These are phyloP conservation scores for Cyberlindnera amylophila DNA, from an alignment of 805 yeast species.

Conservation along the genomic window DNA sequence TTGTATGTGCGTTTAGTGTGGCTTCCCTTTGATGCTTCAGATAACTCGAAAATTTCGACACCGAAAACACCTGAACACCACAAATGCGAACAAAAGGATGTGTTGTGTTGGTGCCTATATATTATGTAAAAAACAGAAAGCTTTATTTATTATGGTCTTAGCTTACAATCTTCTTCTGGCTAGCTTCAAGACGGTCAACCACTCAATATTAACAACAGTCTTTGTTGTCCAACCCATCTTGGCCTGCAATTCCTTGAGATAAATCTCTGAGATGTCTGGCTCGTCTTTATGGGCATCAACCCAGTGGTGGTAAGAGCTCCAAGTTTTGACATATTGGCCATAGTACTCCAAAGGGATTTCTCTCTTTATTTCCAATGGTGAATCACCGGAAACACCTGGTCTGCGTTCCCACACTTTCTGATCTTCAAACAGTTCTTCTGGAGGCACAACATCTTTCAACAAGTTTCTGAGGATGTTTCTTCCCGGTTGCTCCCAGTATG, in stretches of 20 bases:
- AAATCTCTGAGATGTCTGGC: constrained; percentile 33
- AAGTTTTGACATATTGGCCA: constrained; percentile 56
- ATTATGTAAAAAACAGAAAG: too few species aligned
- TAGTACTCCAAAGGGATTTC: constrained; percentile 43
- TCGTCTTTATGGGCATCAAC: constrained; percentile 30
- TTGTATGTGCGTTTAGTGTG: background rate
- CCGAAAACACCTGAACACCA: constrained; percentile 1
- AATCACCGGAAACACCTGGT: constrained; percentile 7
- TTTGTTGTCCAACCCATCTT: constrained; percentile 44
- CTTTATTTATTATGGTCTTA: too few species aligned
- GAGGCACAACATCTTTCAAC: constrained; percentile 41
- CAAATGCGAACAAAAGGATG: background rate
- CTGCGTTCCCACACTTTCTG: constrained; percentile 28
- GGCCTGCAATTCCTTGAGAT: constrained; percentile 33
- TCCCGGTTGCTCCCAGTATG: constrained; percentile 88
- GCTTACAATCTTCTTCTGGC: constrained; percentile 30
- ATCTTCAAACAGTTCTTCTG: constrained; percentile 40
- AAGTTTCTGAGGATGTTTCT: constrained; percentile 46
- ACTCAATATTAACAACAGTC: constrained; percentile 39
- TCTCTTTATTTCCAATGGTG: constrained; percentile 33
- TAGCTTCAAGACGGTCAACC: constrained; percentile 50
- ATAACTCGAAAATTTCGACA: background rate
- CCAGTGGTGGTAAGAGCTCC: constrained; percentile 67
- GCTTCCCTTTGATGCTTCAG: background rate
- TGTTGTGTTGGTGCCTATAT: too few species aligned